Conservation (phyloP, 2,329 filamentous ascomycete genomes). For the Trichoderma arundinaceum region DNA sequence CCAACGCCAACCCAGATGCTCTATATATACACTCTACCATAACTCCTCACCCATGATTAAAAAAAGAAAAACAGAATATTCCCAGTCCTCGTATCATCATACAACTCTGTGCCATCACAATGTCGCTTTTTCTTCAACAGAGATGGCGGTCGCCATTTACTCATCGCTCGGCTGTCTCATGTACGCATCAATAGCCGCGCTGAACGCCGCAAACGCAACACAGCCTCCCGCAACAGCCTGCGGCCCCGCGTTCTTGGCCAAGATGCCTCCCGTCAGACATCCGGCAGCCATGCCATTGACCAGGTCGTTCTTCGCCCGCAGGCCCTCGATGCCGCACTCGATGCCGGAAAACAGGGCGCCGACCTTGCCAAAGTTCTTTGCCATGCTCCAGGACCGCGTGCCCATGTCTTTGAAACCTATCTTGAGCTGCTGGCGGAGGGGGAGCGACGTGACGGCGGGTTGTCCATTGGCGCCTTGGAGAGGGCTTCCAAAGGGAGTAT, state of each 20-base stretch:
- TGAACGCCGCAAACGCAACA: conserved; percentile 91
- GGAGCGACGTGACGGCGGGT: conserved; percentile 64
- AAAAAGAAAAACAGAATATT: conserved; percentile 27
- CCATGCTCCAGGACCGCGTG: conserved; percentile 76
- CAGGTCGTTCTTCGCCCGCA: conserved; percentile 91
- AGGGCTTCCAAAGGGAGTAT: conserved; percentile 76
- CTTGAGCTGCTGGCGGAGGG: conserved; percentile 81
- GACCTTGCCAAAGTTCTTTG: conserved; percentile 94
- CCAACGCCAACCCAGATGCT: conserved; percentile 45
- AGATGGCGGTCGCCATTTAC: conserved; percentile 39
- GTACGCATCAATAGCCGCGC: conserved; percentile 87
- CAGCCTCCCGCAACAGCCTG: conserved; percentile 88
- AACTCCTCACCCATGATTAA: conserved; percentile 38
- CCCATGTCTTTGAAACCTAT: conserved; percentile 96
- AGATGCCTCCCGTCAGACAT: conserved; percentile 86
- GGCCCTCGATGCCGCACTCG: conserved; percentile 93
- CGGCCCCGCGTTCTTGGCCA: conserved; percentile 86
- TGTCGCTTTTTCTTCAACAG: background rate
- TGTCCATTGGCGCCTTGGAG: conserved; percentile 46
- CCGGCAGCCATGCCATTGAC: conserved; percentile 86
- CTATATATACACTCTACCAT: conserved; percentile 36
- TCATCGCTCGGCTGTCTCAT: conserved; percentile 78
- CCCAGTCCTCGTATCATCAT: conserved; percentile 21
- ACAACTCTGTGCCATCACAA: conserved; percentile 6
- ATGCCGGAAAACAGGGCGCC: conserved; percentile 90